Conservation (phyloP, 1,284 basidiomycete species). For the Hemileia vastatrix region DNA sequence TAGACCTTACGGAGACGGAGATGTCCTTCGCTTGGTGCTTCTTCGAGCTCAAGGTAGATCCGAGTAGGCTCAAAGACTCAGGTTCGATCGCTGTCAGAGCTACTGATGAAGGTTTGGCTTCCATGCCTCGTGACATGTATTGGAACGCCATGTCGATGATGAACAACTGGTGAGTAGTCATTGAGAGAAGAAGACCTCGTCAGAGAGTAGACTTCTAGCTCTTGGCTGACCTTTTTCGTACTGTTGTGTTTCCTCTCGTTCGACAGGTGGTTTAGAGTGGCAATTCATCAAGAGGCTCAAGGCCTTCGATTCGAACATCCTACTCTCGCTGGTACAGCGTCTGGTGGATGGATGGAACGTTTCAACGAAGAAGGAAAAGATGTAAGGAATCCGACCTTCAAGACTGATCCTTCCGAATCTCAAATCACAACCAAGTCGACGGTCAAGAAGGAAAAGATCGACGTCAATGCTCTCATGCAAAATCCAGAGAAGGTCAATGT, state of each 20-base stretch:
- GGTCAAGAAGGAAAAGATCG: constrained; percentile 30
- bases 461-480: constrained; percentile 35
- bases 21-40: constrained; percentile 60
- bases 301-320: constrained; percentile 56
- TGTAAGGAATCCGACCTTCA: constrained; percentile 49
- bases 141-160: constrained; percentile 55
- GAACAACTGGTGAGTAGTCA: too few relatives aligned
- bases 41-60: constrained; percentile 51
- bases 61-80: constrained; percentile 46
- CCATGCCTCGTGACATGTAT: constrained; percentile 53
- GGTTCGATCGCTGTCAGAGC: constrained; percentile 52
- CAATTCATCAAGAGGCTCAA: constrained; percentile 47
- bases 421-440: constrained; percentile 5
- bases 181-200: neutral
- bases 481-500: constrained; percentile 27
- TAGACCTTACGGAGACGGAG: constrained; percentile 52
- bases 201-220: constrained; percentile 22
- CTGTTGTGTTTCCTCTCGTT: neutral
- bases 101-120: constrained; percentile 53
- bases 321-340: constrained; percentile 50
- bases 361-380: constrained; percentile 52
- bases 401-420: constrained; percentile 12
- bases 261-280: constrained; percentile 56
- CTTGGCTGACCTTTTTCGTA: constrained; percentile 12
- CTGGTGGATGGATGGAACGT: constrained; percentile 60